Evolutionary conservation across 495 filamentous ascomycete genomes (phyloP), one percentile per base, ranked within the genome.

Genomic region (Aspergillus hancockii): DNA sequence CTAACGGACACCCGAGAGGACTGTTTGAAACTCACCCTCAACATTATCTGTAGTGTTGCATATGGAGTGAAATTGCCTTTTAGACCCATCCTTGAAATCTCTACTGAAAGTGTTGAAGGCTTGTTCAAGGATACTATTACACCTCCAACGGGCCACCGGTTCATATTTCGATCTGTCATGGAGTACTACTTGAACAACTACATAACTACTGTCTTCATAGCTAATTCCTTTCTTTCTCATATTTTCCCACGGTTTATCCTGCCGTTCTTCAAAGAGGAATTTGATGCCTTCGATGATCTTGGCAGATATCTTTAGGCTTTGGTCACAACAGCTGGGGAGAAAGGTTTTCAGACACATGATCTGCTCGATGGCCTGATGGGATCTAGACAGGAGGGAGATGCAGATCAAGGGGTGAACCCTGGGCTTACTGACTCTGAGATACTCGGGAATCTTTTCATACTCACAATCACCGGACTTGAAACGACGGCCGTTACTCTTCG

Each of bases 391-490:
- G 19, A 34, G 1, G n/a, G 34, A 36, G n/a, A 38, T 13, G 7
- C 9, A n/a, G 7, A 45, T 3, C 2, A 5, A 10, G n/a, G 41
- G n/a, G 3, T 18, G 3, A 22, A 54, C 65, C 10, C 49, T 64
- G 34, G 64, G 0, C 63, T 75, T 9, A 65, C 70, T 1, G 65
- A 67, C 6, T 41, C 64, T 4, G 79, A 83, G 36, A 68, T 82
- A 13, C 60, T 71, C 8, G 79, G 80, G 16, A 82, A 82, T 51
- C 66, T 79, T 13, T 81, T 80, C 47, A 62, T 81, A 3, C 75
- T 78, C 55, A 75, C 72, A 13, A 69, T 83, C n/a, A 80, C 80
- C 4, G 80, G 80, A 9, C 73, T 80, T 38, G 79, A 83, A 31
- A 80, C 80, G 0, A 76, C 77, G 5, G 71, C 80, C 0, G 74